Percentiles rank a stretch among this genome's conserved stretches.
phyloP scores from a whole-genome alignment of 177 flowering plant genomes.

The Tripterygium wilfordii region DNA sequence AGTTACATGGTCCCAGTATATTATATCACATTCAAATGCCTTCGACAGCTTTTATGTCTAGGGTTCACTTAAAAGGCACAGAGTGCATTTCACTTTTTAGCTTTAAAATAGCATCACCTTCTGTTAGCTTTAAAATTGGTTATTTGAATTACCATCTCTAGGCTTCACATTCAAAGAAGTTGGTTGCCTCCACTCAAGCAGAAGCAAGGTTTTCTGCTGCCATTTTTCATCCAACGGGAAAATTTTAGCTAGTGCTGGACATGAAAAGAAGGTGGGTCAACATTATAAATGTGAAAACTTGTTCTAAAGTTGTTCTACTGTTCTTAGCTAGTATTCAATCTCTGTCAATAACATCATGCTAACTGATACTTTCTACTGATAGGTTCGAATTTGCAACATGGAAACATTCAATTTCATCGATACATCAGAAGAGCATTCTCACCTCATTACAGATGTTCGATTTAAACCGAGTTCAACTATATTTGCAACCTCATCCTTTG shows the following conservation, averaged over 20 bases:
- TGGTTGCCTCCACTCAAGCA: constrained; percentile 20
- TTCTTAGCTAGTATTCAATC: not conserved
- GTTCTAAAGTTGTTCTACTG: no score
- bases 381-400: constrained; percentile 19
- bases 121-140: no score
- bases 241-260: constrained; percentile 35
- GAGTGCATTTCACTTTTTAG: not conserved
- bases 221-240: constrained; percentile 41
- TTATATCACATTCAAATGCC: no score
- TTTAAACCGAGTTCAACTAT: constrained; percentile 35
- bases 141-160: constrained; percentile 1
- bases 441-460: constrained; percentile 43
- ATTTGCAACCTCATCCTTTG: constrained; percentile 50
- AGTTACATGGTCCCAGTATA: no score
- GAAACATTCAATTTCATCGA: constrained; percentile 3
- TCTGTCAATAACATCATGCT: not conserved
- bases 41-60: no score
- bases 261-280: constrained; percentile 34
- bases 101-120: no score
- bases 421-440: constrained; percentile 26
- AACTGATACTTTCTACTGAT: not conserved
- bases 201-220: constrained; percentile 25
- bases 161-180: constrained; percentile 19
- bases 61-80: no score
- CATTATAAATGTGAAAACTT: not conserved